phyloP scores from a whole-genome alignment of 73 alveolate genomes.

The Halteria grandinella region DNA sequence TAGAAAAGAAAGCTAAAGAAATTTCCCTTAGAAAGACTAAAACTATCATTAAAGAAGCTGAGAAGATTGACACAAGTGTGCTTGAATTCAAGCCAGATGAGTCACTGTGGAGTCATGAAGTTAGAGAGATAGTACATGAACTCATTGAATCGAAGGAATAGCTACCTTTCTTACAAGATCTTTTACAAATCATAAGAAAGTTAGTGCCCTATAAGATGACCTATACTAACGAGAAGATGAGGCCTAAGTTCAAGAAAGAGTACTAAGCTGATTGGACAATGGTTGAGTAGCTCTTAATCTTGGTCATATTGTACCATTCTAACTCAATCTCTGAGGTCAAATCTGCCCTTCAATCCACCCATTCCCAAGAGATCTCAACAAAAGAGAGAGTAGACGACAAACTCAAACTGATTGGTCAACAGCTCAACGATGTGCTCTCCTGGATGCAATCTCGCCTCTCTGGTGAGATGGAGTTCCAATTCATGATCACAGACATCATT shows the following conservation, averaged over 20 bases:
- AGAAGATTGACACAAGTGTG: background rate
- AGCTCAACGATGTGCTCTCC: conserved; percentile 57
- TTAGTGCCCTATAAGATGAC: conserved; percentile 40
- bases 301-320: conserved; percentile 58
- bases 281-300: conserved; percentile 43
- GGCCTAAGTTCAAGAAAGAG: conserved; percentile 54
- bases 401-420: conserved; percentile 42
- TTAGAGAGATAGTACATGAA: background rate
- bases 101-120: conserved; percentile 31
- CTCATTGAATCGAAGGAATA: background rate
- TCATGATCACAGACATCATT: conserved; percentile 37
- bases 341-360: background rate
- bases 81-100: background rate
- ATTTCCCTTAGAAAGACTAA: too few species aligned
- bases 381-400: too few species aligned
- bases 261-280: conserved; percentile 35
- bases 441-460: conserved; percentile 63
- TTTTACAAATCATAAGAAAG: too few species aligned
- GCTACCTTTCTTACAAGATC: too few species aligned
- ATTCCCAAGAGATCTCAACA: too few species aligned
- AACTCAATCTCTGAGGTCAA: conserved; percentile 27
- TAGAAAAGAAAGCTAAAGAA: too few species aligned
- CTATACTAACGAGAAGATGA: conserved; percentile 50
- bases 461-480: conserved; percentile 46
- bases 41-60: conserved; percentile 33